Percentiles rank a stretch among this genome's conserved stretches.
Evolutionary conservation across 192 early-diverging fungal genomes (phyloP).

Genomic region (Backusella parvicylindrica): DNA sequence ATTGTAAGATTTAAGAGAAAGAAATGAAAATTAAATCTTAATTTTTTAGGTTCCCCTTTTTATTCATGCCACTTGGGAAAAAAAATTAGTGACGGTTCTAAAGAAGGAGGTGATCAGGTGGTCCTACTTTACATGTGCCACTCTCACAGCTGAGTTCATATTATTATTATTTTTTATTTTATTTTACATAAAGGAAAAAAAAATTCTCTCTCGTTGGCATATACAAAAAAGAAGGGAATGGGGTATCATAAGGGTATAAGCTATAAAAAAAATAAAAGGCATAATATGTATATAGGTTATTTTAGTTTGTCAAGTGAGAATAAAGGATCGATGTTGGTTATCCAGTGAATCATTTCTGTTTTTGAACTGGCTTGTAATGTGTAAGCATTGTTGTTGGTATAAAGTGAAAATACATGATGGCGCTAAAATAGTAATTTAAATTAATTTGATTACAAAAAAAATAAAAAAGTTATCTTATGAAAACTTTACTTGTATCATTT

Average conservation of each 20-base stretch:
- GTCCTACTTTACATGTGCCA: constrained; percentile 3
- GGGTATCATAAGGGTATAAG: background rate
- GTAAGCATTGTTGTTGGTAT: constrained; percentile 59
- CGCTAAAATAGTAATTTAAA: constrained; percentile 37
- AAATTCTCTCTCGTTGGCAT: constrained; percentile 7
- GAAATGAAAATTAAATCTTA: background rate
- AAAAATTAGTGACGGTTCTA: background rate
- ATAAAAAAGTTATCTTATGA: constrained; percentile 14
- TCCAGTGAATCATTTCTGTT: constrained; percentile 67
- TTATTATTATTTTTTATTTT: background rate
- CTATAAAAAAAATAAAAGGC: background rate
- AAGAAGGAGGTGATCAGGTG: constrained; percentile 5
- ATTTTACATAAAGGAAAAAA: constrained; percentile 2
- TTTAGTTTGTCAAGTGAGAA: constrained; percentile 10
- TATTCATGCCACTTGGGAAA: constrained; percentile 13
- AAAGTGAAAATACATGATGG: constrained; percentile 66
- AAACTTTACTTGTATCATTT: constrained; percentile 55
- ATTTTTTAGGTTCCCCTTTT: constrained; percentile 4
- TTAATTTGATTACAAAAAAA: background rate
- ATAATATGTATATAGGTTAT: constrained; percentile 1
- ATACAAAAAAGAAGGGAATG: constrained; percentile 1
- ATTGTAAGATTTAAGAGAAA: constrained; percentile 2
- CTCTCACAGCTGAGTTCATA: constrained; percentile 8
- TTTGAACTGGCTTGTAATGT: constrained; percentile 61
- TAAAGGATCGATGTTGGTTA: constrained; percentile 38